phyloP scores from a whole-genome alignment of 2,329 filamentous ascomycete genomes.

The Botryosphaeria dothidea region DNA sequence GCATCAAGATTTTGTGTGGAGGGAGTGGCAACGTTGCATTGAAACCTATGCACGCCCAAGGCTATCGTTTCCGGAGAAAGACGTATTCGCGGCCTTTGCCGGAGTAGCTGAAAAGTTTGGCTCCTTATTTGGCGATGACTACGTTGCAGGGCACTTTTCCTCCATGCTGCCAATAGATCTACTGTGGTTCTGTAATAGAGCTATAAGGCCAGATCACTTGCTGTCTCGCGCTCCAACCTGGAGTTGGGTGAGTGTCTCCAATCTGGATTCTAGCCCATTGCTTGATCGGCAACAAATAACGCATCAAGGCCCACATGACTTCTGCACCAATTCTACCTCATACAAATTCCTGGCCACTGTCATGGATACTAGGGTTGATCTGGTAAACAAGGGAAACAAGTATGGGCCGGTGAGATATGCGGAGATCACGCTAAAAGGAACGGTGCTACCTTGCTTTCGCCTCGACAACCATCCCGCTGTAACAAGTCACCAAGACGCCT shows the following conservation, averaged over 20 bases:
- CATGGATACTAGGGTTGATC: neutral
- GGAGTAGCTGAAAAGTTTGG: neutral
- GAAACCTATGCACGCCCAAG: neutral
- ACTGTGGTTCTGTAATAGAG: neutral
- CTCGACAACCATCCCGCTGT: neutral
- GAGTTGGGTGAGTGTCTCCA: neutral
- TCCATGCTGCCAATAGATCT: neutral
- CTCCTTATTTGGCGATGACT: neutral
- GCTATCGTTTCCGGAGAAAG: neutral
- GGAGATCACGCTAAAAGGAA: neutral
- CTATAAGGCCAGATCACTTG: neutral
- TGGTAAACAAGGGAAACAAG: neutral
- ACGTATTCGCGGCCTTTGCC: neutral
- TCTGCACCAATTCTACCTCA: neutral
- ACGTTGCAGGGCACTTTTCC: neutral
- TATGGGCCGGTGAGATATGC: neutral
- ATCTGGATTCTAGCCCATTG: neutral
- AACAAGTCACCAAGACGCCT: neutral
- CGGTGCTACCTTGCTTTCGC: neutral
- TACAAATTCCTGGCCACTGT: neutral
- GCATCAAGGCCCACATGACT: neutral
- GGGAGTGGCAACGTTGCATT: neutral
- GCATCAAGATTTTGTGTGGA: neutral
- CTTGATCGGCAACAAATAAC: too few relatives aligned
- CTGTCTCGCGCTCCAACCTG: neutral